Evolutionary conservation across 129 eudicot genomes (phyloP).

Genomic region (Flaveria bidentis): DNA sequence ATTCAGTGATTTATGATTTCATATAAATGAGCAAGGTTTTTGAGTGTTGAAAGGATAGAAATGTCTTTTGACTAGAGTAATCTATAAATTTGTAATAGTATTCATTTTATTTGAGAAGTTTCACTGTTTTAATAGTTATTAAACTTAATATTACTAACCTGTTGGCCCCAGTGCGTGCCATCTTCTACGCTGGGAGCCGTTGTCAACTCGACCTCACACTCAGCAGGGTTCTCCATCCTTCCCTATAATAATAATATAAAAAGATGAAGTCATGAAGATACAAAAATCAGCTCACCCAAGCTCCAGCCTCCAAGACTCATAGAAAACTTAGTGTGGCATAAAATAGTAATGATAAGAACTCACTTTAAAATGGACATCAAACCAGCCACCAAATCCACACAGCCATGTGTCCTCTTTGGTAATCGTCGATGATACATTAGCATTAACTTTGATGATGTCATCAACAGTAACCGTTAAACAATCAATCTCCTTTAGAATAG

Average conservation of each 20-base stretch:
- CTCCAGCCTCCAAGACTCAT: neutral
- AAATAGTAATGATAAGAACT: slow-evolving; percentile 32
- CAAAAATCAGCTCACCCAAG: slow-evolving; percentile 2
- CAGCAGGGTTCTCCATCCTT: slow-evolving; percentile 70
- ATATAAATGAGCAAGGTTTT: neutral
- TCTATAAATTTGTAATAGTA: neutral
- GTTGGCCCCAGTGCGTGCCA: slow-evolving; percentile 99
- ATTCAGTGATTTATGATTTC: neutral
- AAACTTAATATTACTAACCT: slow-evolving; percentile 49
- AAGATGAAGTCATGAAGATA: neutral
- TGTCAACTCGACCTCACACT: slow-evolving; percentile 73
- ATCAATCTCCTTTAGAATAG: slow-evolving; percentile 75
- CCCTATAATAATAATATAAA: slow-evolving; percentile 44
- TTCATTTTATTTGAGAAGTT: neutral
- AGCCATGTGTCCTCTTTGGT: slow-evolving; percentile 57
- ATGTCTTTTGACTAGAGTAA: neutral
- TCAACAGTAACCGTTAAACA: slow-evolving; percentile 73
- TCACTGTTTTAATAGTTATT: neutral
- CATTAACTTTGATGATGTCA: slow-evolving; percentile 61
- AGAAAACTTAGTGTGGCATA: neutral
- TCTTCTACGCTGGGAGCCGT: slow-evolving; percentile 73
- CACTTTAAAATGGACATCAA: slow-evolving; percentile 95
- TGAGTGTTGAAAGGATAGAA: neutral
- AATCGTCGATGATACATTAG: slow-evolving; percentile 57
- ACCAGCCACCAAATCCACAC: slow-evolving; percentile 94